A percentile compares a stretch with the other conserved stretches of the same genome.
phyloP scores from a whole-genome alignment of 169 alveolate species.

The Babesia caballi region DNA sequence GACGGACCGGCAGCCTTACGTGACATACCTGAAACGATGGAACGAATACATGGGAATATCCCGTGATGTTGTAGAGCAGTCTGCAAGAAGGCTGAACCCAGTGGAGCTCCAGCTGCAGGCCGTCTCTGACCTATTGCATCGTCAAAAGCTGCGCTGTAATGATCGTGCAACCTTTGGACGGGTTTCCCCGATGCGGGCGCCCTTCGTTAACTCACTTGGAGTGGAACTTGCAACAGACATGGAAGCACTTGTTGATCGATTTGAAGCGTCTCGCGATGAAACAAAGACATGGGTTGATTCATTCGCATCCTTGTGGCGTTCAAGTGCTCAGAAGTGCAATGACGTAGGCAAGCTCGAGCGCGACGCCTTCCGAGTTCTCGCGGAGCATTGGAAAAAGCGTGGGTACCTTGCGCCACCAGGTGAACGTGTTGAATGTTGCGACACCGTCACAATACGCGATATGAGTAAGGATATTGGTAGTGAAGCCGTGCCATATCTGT shows the following conservation, averaged over 20 bases:
- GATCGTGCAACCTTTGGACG: neutral
- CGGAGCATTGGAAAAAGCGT: slow-evolving; percentile 30
- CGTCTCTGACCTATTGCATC: slow-evolving; percentile 27
- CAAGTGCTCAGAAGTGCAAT: neutral
- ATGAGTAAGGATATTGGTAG: slow-evolving; percentile 6
- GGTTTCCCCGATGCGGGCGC: slow-evolving; percentile 6
- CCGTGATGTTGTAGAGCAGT: neutral
- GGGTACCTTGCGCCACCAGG: neutral
- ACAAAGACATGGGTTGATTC: neutral
- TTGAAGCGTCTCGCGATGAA: neutral
- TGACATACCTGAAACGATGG: slow-evolving; percentile 12
- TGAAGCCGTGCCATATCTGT: slow-evolving; percentile 17
- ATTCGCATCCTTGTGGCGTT: neutral
- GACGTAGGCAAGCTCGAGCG: slow-evolving; percentile 5
- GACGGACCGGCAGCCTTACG: slow-evolving; percentile 11
- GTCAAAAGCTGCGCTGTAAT: slow-evolving; percentile 8
- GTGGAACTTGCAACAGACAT: slow-evolving; percentile 33
- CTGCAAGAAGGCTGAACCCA: slow-evolving; percentile 30
- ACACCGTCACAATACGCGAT: slow-evolving; percentile 2
- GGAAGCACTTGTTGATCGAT: slow-evolving; percentile 27
- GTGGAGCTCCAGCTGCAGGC: slow-evolving; percentile 56
- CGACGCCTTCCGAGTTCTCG: slow-evolving; percentile 19
- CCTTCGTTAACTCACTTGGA: slow-evolving; percentile 38
- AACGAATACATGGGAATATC: slow-evolving; percentile 17
- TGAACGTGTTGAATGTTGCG: neutral